Evolutionary conservation across 768 basidiomycete genomes (phyloP).

Genomic region (Mrakia gelida): DNA sequence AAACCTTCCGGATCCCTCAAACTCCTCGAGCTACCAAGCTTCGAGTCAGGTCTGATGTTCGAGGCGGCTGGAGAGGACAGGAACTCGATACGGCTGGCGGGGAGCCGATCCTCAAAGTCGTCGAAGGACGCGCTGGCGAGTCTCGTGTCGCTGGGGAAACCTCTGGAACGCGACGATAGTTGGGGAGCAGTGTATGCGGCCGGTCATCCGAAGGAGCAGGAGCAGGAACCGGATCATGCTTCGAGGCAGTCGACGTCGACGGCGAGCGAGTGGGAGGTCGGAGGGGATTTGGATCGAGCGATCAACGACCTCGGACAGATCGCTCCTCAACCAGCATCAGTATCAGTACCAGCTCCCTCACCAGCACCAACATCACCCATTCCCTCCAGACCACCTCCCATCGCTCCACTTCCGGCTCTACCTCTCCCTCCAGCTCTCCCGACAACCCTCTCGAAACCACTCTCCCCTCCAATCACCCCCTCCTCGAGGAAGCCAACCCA

Average conservation of each 20-base stretch:
- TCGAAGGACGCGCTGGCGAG: neutral
- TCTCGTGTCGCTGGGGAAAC: neutral
- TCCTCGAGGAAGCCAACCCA: neutral
- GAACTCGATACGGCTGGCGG: neutral
- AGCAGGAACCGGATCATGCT: neutral
- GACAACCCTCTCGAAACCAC: neutral
- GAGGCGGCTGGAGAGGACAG: neutral
- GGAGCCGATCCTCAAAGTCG: neutral
- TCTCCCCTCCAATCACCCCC: neutral
- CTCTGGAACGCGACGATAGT: neutral
- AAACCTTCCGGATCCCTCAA: constrained; percentile 22
- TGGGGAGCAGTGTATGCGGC: constrained; percentile 5
- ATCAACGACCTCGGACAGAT: neutral
- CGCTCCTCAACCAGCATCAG: neutral
- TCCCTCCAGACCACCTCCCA: neutral
- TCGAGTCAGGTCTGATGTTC: constrained; percentile 7
- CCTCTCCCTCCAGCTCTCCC: neutral
- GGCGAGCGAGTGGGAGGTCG: neutral
- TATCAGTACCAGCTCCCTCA: neutral
- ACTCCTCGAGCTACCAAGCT: constrained; percentile 20
- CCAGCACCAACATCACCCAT: neutral
- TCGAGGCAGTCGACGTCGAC: constrained; percentile 1
- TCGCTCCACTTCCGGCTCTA: neutral
- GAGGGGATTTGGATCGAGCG: constrained; percentile 8
- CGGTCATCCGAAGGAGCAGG: neutral